phyloP scores from a whole-genome alignment of 306 rosid species.

The Herpetospermum pedunculosum region DNA sequence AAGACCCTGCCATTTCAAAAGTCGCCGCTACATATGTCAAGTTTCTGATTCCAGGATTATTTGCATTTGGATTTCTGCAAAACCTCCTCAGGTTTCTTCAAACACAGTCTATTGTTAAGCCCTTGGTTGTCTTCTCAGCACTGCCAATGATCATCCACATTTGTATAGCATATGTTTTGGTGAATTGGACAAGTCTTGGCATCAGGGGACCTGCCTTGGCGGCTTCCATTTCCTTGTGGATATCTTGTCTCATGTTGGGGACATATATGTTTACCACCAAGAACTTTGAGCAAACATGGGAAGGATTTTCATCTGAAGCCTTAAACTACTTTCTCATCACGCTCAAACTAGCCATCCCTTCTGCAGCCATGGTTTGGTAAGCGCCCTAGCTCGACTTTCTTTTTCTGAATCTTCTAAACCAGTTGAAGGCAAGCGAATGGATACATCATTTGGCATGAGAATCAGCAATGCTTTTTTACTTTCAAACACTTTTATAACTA shows the following conservation, averaged over 20 bases:
- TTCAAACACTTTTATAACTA: too few relatives aligned
- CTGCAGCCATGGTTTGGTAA: conserved; percentile 75
- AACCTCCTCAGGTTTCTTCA: conserved; percentile 67
- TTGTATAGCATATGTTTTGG: conserved; percentile 39
- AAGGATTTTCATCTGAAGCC: conserved; percentile 49
- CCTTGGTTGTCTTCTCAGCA: conserved; percentile 40
- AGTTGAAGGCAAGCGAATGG: too few relatives aligned
- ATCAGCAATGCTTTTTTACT: too few relatives aligned
- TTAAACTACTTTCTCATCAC: conserved; percentile 26
- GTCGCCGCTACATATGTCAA: conserved; percentile 45
- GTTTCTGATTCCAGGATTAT: conserved; percentile 49
- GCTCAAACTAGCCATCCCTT: conserved; percentile 60
- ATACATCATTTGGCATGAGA: too few relatives aligned
- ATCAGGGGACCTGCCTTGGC: conserved; percentile 59
- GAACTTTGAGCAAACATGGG: conserved; percentile 53
- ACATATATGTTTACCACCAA: conserved; percentile 26
- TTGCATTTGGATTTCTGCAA: conserved; percentile 55
- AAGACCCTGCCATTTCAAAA: conserved; percentile 39
- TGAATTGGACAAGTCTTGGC: conserved; percentile 30
- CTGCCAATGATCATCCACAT: conserved; percentile 35
- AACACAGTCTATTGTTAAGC: conserved; percentile 51
- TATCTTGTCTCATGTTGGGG: conserved; percentile 29
- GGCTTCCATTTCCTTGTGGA: conserved; percentile 48
- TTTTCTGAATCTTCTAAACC: background rate
- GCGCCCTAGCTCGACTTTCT: conserved; percentile 20